phyloP scores from a whole-genome alignment of 495 filamentous ascomycete species.

The Bryoglossum gracile region DNA sequence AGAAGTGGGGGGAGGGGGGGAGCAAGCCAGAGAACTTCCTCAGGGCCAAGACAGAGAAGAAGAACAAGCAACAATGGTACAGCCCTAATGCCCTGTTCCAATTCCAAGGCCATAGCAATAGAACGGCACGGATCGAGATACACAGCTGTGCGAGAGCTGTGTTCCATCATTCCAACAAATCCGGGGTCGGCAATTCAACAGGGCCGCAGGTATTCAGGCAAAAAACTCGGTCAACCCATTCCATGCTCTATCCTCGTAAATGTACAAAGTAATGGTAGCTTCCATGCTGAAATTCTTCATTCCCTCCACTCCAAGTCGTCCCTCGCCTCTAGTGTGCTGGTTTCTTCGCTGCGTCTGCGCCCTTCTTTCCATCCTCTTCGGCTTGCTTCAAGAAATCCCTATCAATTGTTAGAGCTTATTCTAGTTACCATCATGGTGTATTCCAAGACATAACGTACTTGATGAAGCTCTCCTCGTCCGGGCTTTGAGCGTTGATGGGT shows the following conservation, averaged over 20 bases:
- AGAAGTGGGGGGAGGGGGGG: no score
- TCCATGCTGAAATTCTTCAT: background rate
- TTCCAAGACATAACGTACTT: slow-evolving; percentile 55
- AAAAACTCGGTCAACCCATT: slow-evolving; percentile 5
- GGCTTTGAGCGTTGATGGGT: slow-evolving; percentile 77
- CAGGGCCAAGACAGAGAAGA: no score
- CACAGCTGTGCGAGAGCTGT: no score
- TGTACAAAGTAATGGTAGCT: slow-evolving; percentile 10
- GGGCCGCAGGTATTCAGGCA: no score
- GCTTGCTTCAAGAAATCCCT: slow-evolving; percentile 77
- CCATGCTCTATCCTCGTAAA: slow-evolving; percentile 16
- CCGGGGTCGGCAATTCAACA: no score
- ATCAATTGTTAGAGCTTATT: slow-evolving; percentile 25
- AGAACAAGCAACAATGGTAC: no score
- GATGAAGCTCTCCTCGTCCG: slow-evolving; percentile 96
- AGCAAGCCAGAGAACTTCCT: no score
- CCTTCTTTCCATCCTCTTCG: slow-evolving; percentile 61
- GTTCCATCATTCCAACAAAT: no score
- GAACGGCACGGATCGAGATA: no score
- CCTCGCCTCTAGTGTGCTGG: slow-evolving; percentile 40
- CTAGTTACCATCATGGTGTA: background rate
- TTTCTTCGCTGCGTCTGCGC: slow-evolving; percentile 56
- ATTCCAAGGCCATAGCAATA: no score
- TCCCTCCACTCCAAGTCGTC: background rate
- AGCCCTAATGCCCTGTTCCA: no score